Conservation (phyloP, 495 filamentous ascomycete species). For the Massariosphaeria phaeospora region DNA sequence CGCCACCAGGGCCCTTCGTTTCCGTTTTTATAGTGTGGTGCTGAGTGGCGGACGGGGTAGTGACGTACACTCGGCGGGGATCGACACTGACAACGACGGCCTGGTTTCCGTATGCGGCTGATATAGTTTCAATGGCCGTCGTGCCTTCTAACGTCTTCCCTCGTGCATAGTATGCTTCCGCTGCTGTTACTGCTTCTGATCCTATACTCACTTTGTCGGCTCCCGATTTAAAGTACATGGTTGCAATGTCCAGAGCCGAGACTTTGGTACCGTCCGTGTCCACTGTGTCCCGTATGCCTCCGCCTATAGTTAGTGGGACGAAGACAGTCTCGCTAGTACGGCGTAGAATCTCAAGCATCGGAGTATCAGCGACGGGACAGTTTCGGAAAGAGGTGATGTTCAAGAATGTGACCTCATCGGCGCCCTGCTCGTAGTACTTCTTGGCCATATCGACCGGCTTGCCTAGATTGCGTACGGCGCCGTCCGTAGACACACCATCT, state of each 20-base stretch:
- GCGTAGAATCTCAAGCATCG: constrained; percentile 91
- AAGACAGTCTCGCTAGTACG: constrained; percentile 87
- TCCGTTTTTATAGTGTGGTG: constrained; percentile 74
- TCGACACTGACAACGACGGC: constrained; percentile 96
- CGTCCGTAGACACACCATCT: constrained; percentile 49
- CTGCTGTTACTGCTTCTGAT: constrained; percentile 86
- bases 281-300: constrained; percentile 84
- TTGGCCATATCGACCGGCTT: constrained; percentile 94
- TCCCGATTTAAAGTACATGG: constrained; percentile 94
- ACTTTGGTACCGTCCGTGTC: constrained; percentile 85
- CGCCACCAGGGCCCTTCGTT: constrained; percentile 66
- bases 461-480: constrained; percentile 83
- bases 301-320: constrained; percentile 93
- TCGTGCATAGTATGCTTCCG: constrained; percentile 74
- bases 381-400: constrained; percentile 98
- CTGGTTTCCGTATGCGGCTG: constrained; percentile 88
- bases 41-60: constrained; percentile 61
- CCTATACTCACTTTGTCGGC: constrained; percentile 99
- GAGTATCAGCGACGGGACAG: constrained; percentile 82
- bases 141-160: constrained; percentile 65
- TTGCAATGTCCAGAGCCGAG: constrained; percentile 85
- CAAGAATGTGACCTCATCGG: constrained; percentile 93
- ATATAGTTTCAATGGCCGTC: constrained; percentile 93
- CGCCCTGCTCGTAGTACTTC: constrained; percentile 93
- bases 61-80: constrained; percentile 83